A percentile compares a stretch with the other conserved stretches of the same genome.
Evolutionary conservation across 2,329 filamentous ascomycete species (phyloP).

Genomic region (Cadophora gregata): DNA sequence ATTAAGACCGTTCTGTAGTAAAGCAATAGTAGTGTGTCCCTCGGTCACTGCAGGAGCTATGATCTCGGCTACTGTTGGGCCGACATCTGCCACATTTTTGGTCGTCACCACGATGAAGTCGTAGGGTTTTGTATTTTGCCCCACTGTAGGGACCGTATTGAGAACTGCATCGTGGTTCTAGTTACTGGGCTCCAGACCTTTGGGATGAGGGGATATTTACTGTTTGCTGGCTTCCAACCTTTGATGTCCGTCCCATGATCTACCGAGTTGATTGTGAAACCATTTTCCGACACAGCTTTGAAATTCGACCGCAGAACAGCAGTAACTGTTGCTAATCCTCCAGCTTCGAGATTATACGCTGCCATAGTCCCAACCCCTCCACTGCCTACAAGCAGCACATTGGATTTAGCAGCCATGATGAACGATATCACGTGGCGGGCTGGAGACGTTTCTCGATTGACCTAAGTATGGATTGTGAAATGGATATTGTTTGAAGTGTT

Average conservation of each 20-base stretch:
- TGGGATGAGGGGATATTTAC: constrained; percentile 19
- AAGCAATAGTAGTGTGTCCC: constrained; percentile 35
- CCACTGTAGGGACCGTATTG: constrained; percentile 21
- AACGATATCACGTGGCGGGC: not conserved
- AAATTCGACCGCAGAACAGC: constrained; percentile 39
- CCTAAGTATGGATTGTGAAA: not conserved
- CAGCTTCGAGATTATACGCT: constrained; percentile 37
- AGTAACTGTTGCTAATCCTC: constrained; percentile 35
- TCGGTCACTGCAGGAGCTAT: constrained; percentile 38
- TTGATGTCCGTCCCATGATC: constrained; percentile 37
- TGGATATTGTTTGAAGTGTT: not conserved
- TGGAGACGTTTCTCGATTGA: no score
- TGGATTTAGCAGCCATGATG: constrained; percentile 30
- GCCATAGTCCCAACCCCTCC: constrained; percentile 41
- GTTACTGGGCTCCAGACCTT: not conserved
- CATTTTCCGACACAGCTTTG: constrained; percentile 32
- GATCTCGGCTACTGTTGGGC: constrained; percentile 45
- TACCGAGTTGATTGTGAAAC: constrained; percentile 38
- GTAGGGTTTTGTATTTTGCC: constrained; percentile 26
- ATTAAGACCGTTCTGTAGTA: constrained; percentile 41
- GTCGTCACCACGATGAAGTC: constrained; percentile 39
- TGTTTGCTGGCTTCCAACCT: constrained; percentile 35
- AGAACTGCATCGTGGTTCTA: constrained; percentile 9
- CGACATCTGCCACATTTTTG: constrained; percentile 40
- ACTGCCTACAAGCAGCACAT: constrained; percentile 37